Conservation (phyloP, 768 basidiomycete genomes). For the Clathrus columnatus region DNA sequence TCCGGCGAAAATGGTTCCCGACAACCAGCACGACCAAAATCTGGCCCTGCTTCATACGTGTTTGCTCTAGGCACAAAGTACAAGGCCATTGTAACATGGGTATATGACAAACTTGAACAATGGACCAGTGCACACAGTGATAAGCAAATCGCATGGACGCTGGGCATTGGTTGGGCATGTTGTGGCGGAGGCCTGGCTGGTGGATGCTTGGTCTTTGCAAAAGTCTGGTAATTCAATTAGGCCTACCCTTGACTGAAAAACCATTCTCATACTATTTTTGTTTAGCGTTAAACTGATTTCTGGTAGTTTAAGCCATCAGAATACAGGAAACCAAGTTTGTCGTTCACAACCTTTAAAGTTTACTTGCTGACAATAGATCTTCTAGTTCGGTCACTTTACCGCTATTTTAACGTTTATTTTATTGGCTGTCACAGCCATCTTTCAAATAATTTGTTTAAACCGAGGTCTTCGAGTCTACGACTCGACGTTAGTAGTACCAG, state of each 20-base stretch:
- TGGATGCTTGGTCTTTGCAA: constrained; percentile 80
- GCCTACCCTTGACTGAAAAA: background rate
- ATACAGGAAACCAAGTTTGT: constrained; percentile 62
- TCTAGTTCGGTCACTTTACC: constrained; percentile 63
- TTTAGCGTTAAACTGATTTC: constrained; percentile 71
- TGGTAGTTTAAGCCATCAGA: constrained; percentile 67
- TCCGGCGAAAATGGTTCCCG: constrained; percentile 24
- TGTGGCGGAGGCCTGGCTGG: constrained; percentile 88
- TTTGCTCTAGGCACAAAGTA: constrained; percentile 33
- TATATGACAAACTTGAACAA: constrained; percentile 55
- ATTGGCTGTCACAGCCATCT: constrained; percentile 62
- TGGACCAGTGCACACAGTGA: constrained; percentile 80
- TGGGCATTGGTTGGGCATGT: constrained; percentile 92
- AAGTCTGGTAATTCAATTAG: constrained; percentile 45
- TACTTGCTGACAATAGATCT: background rate
- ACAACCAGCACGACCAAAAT: background rate
- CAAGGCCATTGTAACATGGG: constrained; percentile 39
- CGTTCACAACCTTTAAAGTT: background rate
- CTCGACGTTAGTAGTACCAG: constrained; percentile 84
- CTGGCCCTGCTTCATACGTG: constrained; percentile 17
- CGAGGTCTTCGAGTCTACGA: constrained; percentile 86
- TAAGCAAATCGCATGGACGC: constrained; percentile 77
- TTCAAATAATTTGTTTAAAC: constrained; percentile 89
- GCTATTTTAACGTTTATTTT: constrained; percentile 61
- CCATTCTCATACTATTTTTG: constrained; percentile 3